Base-by-base conservation (phyloP, 2,329 filamentous ascomycete species). In the Fusarium succisae region DNA sequence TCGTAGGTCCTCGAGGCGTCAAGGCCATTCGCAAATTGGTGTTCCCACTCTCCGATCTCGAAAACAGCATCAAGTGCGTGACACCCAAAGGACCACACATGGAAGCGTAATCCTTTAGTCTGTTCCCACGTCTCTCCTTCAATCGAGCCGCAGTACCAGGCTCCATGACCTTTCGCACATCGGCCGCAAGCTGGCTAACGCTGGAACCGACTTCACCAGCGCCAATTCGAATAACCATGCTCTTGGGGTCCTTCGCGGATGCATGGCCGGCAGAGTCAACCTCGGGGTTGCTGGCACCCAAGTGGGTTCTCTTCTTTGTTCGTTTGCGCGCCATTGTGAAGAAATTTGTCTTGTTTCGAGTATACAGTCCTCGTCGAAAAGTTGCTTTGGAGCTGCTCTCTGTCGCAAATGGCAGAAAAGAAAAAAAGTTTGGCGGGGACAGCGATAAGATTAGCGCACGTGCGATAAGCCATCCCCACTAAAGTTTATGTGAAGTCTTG, bases 151-250 rank as follows among this genome's bases (percentile, higher is more conserved):
- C 96, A 8, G 96, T 99, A 61, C 95, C 94, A 2, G 96, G 96
- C 83, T 98, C 95, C 95, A 99, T 97, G 85, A 98, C 96, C 63
- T 89, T 88, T 78, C 96, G 91, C 67, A 98, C 93, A 85, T 99
- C 96, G 77, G 93, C 91, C 28, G 96, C 95, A 77, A 99, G 87
- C 84, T 98, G 95, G 81, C 92, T 96, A 78, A 99, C 90, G 82
- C 93, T 97, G 68, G 94, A 91, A 66, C 96, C 96, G 59, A 99
- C 94, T 81, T 98, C 94, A 79, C 95, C 93, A 77, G 95, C 96
- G 78, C 96, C 96, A 79, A 98, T 95, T 77, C 96, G 94, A 83
- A 99, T 98, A 66, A 99, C 96, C 96, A 99, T 98, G 82, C 93
- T 97, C 88, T 98, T 98, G 39, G 96, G 96, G 58, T 91, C 88